phyloP scores from a whole-genome alignment of 306 rosid genomes.

The Gastrolobium bilobum region DNA sequence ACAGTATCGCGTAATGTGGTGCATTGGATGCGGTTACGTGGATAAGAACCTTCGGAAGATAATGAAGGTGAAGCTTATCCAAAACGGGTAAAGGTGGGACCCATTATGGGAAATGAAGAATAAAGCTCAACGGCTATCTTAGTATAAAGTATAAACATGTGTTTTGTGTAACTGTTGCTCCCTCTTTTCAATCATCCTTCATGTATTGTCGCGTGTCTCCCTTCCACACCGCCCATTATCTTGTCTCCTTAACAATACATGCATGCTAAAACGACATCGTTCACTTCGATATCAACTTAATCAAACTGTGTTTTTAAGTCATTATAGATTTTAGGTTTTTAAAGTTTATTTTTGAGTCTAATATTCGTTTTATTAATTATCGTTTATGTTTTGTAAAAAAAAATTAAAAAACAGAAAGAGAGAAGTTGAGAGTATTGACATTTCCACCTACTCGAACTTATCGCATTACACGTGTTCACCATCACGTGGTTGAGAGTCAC shows the following conservation, averaged over 20 bases:
- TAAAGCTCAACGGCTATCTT: neutral
- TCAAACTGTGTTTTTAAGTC: no score
- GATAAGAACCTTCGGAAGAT: neutral
- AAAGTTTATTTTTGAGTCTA: no score
- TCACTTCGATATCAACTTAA: neutral
- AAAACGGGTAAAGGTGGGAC: conserved; percentile 45
- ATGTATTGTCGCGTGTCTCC: no score
- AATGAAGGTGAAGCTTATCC: conserved; percentile 58
- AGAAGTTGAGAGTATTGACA: neutral
- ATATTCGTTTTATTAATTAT: no score
- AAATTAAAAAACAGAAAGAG: no score
- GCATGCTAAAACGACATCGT: neutral
- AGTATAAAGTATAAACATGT: conserved; percentile 41
- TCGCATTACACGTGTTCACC: conserved; percentile 14
- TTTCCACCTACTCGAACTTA: conserved; percentile 7
- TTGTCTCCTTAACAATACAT: no score
- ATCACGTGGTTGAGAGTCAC: conserved; percentile 38
- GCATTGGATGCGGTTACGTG: conserved; percentile 49
- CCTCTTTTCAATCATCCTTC: neutral
- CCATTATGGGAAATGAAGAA: conserved; percentile 24
- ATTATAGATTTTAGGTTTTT: no score
- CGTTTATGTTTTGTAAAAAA: no score
- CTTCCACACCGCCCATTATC: no score
- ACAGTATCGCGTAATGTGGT: neutral
- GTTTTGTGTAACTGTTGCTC: conserved; percentile 35